A percentile compares a stretch with the other conserved stretches of the same genome.
Evolutionary conservation across 2,329 filamentous ascomycete species (phyloP).

Genomic region (Hirsutella thompsonii): DNA sequence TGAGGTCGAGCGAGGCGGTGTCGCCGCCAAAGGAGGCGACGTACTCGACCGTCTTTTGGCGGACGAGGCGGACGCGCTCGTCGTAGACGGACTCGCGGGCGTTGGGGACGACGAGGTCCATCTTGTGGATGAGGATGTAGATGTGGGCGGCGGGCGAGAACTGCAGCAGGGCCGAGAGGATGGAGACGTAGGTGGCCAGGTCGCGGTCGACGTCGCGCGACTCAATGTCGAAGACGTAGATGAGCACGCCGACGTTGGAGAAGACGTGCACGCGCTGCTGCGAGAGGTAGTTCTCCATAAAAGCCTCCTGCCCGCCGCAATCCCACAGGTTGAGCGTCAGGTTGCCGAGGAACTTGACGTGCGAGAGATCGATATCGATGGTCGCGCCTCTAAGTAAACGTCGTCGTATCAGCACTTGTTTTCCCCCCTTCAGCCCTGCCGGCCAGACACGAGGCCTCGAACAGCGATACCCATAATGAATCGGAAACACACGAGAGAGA

Average conservation of each 20-base stretch:
- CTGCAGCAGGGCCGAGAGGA: conserved; percentile 78
- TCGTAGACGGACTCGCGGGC: conserved; percentile 74
- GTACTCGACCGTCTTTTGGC: conserved; percentile 54
- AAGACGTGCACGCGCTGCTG: conserved; percentile 95
- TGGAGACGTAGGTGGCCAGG: conserved; percentile 80
- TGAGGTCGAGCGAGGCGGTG: conserved; percentile 45
- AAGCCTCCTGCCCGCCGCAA: conserved; percentile 95
- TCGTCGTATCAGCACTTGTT: not conserved
- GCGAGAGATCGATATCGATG: conserved; percentile 95
- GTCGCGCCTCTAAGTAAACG: conserved; percentile 56
- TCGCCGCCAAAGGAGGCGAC: conserved; percentile 20
- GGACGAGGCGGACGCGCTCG: conserved; percentile 66
- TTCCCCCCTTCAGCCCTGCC: no score
- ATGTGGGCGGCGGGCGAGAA: conserved; percentile 71
- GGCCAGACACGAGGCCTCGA: no score
- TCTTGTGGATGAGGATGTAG: conserved; percentile 96
- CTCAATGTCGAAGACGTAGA: conserved; percentile 99
- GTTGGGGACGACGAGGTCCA: conserved; percentile 81
- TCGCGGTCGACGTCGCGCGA: conserved; percentile 89
- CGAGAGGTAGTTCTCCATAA: conserved; percentile 96
- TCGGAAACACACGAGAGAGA: not conserved
- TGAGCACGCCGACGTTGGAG: conserved; percentile 87
- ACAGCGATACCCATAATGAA: no score
- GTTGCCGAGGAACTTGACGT: conserved; percentile 98
- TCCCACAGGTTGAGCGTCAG: conserved; percentile 97